Base-by-base conservation (phyloP, 345 rosid species). In the Euphorbia pulcherrima region DNA sequence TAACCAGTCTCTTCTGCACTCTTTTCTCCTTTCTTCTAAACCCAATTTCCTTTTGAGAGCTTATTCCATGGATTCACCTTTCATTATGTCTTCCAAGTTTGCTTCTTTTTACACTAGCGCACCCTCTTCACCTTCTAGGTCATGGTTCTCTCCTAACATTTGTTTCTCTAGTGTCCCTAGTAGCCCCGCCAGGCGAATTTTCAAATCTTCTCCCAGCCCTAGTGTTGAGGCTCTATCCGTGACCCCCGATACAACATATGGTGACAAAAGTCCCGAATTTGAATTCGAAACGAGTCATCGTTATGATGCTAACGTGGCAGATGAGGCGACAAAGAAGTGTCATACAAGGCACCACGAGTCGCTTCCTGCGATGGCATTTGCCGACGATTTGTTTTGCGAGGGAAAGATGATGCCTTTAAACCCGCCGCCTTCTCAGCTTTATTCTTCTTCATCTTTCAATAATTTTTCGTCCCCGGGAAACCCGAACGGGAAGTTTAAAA, bases 301-400 rank as follows among this genome's bases (percentile, higher is more conserved):
- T 53, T 53, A 21, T 16, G 9, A 53, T 23, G 26, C 3, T 1
- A 18, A 44, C 17, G 16, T 11, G 50, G 17, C 17, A 1, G 50
- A 44, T 14, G 62, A 71, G 37, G 51, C 28, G 30, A 4, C 2
- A 2, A 23, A 48, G 11, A 65, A 53, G 39, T 11, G 26, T 4
- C 30, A 26, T 5, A 44, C 39, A 9, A 63, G 63, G 5, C 39
- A 64, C 3, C 55, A 50, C 26, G 76, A 66, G 41, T 72, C 78
- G 3, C 72, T 76, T 46, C 80, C 87, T 1, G 65, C 78, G 12
- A 80, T 86, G 83, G 80, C 88, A 8, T 84, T 78, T 75, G 88
- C 88, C 11, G 91, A 84, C 48, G 88, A 87, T 30, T 77, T 87
- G 6, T 83, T 84, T 67, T 54, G 73, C 46, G 78, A 81, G 14